These are phyloP conservation scores for Royoungia palumana DNA, from an alignment of 768 basidiomycete species.

Conservation along the genomic window DNA sequence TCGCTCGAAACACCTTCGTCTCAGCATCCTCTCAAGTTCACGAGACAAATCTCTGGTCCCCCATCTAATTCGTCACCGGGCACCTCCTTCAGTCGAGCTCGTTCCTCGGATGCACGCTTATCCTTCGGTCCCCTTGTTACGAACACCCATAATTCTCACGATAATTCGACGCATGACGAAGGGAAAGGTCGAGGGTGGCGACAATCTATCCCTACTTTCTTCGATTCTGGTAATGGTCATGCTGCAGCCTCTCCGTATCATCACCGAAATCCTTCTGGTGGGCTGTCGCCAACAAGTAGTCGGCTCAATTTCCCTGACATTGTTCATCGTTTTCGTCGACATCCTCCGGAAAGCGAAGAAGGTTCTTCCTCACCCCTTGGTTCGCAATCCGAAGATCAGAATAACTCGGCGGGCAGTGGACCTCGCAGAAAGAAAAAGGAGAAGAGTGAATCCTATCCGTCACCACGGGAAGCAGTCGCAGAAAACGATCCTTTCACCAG, in stretches of 20 bases:
- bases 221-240: constrained; percentile 34
- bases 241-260: constrained; percentile 34
- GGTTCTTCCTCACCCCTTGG: constrained; percentile 43
- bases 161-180: constrained; percentile 46
- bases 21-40: constrained; percentile 10
- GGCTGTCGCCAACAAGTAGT: constrained; percentile 44
- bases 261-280: constrained; percentile 25
- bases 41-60: constrained; percentile 27
- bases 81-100: constrained; percentile 37
- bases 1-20: constrained; percentile 13
- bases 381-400: constrained; percentile 44
- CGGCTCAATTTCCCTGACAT: constrained; percentile 39
- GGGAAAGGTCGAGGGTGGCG: constrained; percentile 27
- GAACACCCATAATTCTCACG: constrained; percentile 44
- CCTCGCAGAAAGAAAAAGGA: constrained; percentile 7
- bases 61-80: constrained; percentile 40
- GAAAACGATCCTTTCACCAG: constrained; percentile 8
- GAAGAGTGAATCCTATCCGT: constrained; percentile 24
- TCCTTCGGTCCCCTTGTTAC: constrained; percentile 59
- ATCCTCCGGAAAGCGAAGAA: constrained; percentile 44
- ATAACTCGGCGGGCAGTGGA: constrained; percentile 23
- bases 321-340: constrained; percentile 34
- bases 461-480: constrained; percentile 10
- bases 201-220: constrained; percentile 24
- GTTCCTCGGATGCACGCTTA: constrained; percentile 45